These are phyloP conservation scores for Neonectria punicea DNA, from an alignment of 2,329 filamentous ascomycete species.

Conservation along the genomic window DNA sequence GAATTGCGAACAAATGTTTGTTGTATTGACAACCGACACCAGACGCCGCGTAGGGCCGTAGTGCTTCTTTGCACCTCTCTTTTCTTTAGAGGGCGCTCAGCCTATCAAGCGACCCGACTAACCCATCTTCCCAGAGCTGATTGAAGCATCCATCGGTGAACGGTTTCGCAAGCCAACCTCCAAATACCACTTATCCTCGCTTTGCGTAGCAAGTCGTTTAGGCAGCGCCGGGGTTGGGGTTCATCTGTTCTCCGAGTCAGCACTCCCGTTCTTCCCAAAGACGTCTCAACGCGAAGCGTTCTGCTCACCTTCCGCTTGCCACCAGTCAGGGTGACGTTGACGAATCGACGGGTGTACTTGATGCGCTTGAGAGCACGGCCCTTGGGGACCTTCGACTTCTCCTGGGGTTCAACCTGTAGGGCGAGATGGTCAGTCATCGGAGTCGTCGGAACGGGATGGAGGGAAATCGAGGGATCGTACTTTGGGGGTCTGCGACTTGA, in stretches of 20 bases:
- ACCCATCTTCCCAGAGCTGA: constrained; percentile 50
- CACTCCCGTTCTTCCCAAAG: constrained; percentile 2
- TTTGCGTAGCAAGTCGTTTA: constrained; percentile 55
- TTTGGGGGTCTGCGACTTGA: constrained; percentile 96
- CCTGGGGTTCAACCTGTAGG: constrained; percentile 81
- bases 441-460: constrained; percentile 35
- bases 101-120: constrained; percentile 49
- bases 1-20: constrained; percentile 47
- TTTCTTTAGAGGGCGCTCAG: constrained; percentile 47
- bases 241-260: constrained; percentile 71
- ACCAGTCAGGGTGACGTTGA: constrained; percentile 96
- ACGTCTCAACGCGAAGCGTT: background rate
- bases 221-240: constrained; percentile 79
- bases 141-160: constrained; percentile 47
- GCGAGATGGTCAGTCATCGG: constrained; percentile 45
- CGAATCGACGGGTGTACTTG: constrained; percentile 96
- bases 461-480: constrained; percentile 62
- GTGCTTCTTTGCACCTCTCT: constrained; percentile 51
- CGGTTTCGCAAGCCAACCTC: constrained; percentile 46
- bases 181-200: constrained; percentile 42
- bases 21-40: constrained; percentile 57
- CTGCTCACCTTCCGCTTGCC: constrained; percentile 93
- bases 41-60: constrained; percentile 53
- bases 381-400: constrained; percentile 98
- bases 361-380: constrained; percentile 97